Conservation (phyloP, 1,139 yeast genomes). For the Candida sp. region DNA sequence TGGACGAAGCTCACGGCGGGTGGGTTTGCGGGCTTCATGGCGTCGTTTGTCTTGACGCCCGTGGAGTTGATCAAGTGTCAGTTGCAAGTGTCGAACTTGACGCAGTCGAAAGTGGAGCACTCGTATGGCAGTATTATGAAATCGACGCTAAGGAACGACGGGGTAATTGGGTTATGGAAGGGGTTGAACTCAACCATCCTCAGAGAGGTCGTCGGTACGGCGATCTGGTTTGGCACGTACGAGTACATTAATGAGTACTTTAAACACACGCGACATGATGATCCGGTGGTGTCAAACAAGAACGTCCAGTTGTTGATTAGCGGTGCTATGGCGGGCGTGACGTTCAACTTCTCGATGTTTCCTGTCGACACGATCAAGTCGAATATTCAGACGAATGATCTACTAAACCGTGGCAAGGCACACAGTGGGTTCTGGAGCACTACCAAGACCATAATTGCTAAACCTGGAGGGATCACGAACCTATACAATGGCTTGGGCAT, state of each 20-base stretch:
- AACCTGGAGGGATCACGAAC: constrained; percentile 62
- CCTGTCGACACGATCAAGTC: constrained; percentile 94
- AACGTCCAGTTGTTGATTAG: constrained; percentile 64
- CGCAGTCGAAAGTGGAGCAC: constrained; percentile 3
- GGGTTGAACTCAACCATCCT: constrained; percentile 87
- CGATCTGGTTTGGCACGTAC: constrained; percentile 94
- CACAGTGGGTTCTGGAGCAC: constrained; percentile 37
- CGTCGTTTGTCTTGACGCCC: constrained; percentile 88
- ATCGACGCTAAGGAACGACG: constrained; percentile 51
- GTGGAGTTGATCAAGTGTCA: constrained; percentile 88
- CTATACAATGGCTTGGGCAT: constrained; percentile 88
- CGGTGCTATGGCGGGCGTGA: constrained; percentile 88
- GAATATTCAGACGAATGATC: constrained; percentile 73
- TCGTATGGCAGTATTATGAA: constrained; percentile 38
- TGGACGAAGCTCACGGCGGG: constrained; percentile 63
- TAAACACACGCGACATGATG: constrained; percentile 19
- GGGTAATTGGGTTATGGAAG: constrained; percentile 68
- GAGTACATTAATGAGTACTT: constrained; percentile 56
- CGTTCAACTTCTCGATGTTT: constrained; percentile 78
- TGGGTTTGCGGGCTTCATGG: constrained; percentile 80
- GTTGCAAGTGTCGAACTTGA: constrained; percentile 73
- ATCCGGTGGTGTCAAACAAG: constrained; percentile 29
- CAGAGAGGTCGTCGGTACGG: constrained; percentile 89
- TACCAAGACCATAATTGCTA: constrained; percentile 32
- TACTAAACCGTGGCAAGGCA: constrained; percentile 18